These are phyloP conservation scores for Termitomyces sp. DNA, from an alignment of 768 basidiomycete genomes.

Conservation along the genomic window DNA sequence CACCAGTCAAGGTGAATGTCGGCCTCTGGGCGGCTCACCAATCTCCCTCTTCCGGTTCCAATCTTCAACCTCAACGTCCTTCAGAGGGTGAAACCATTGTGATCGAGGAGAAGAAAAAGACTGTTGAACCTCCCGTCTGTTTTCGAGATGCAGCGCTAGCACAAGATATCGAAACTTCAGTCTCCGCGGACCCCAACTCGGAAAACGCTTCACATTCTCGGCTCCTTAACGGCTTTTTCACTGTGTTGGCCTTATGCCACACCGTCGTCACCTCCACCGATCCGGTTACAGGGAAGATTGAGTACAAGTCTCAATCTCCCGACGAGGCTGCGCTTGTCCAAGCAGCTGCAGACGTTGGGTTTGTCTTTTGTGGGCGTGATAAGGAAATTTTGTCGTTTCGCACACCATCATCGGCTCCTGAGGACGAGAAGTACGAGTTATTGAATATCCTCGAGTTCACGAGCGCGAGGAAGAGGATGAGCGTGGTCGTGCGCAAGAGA, in stretches of 20 bases:
- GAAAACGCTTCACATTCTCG: constrained; percentile 53
- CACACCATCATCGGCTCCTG: constrained; percentile 58
- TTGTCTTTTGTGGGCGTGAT: constrained; percentile 86
- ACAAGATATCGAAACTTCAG: constrained; percentile 57
- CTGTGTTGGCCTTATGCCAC: constrained; percentile 87
- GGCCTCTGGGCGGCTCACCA: constrained; percentile 15
- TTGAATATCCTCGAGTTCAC: constrained; percentile 94
- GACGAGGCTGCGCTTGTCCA: constrained; percentile 98
- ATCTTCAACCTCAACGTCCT: constrained; percentile 7
- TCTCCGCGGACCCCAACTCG: constrained; percentile 41
- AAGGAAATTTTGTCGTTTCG: constrained; percentile 67
- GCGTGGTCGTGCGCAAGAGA: constrained; percentile 76
- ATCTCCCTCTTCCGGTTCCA: constrained; percentile 17
- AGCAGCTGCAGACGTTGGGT: constrained; percentile 92
- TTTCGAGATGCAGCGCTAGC: constrained; percentile 56
- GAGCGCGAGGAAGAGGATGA: constrained; percentile 92
- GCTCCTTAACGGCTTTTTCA: constrained; percentile 82
- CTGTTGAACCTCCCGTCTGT: constrained; percentile 16
- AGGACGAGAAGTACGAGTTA: constrained; percentile 79
- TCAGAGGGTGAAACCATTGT: constrained; percentile 4
- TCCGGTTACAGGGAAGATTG: constrained; percentile 60
- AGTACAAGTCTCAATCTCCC: constrained; percentile 94
- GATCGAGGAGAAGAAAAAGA: background rate
- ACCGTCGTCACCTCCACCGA: constrained; percentile 80
- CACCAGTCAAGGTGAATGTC: constrained; percentile 18